Percentiles rank a stretch among this genome's conserved stretches.
phyloP scores from a whole-genome alignment of 2,329 filamentous ascomycete genomes.

The Colletotrichum karsti region DNA sequence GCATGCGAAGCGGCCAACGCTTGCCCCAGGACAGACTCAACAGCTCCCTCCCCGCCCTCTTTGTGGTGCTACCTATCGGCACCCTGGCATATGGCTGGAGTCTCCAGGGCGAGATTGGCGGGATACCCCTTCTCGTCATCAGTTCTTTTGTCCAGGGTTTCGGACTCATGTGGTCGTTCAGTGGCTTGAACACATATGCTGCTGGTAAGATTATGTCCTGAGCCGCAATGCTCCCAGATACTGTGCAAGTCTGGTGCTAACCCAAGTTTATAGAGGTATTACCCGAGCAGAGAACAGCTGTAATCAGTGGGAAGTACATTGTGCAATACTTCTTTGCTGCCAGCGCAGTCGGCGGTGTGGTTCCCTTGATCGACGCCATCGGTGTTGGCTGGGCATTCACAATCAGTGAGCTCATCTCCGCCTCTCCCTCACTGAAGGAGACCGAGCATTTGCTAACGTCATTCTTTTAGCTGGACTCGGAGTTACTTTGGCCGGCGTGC shows the following conservation, averaged over 20 bases:
- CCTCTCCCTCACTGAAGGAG: fast-evolving
- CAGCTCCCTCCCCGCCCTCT: not conserved
- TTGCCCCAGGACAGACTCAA: not conserved
- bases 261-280: not conserved
- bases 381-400: not conserved
- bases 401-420: not conserved
- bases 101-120: not conserved
- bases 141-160: not conserved
- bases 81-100: not conserved
- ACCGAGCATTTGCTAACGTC: not conserved
- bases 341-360: not conserved
- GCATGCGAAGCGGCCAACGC: not conserved
- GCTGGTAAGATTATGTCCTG: not conserved
- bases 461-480: not conserved
- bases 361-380: not conserved
- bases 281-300: not conserved
- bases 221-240: fast-evolving
- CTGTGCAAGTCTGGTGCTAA: not conserved
- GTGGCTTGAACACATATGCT: not conserved
- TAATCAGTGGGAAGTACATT: not conserved
- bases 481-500: not conserved
- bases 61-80: not conserved
- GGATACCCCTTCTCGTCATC: not conserved
- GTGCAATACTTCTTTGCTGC: not conserved
- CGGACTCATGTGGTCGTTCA: not conserved